Evolutionary conservation across 345 rosid species (phyloP).

Genomic region (Arabidopsis suecica): DNA sequence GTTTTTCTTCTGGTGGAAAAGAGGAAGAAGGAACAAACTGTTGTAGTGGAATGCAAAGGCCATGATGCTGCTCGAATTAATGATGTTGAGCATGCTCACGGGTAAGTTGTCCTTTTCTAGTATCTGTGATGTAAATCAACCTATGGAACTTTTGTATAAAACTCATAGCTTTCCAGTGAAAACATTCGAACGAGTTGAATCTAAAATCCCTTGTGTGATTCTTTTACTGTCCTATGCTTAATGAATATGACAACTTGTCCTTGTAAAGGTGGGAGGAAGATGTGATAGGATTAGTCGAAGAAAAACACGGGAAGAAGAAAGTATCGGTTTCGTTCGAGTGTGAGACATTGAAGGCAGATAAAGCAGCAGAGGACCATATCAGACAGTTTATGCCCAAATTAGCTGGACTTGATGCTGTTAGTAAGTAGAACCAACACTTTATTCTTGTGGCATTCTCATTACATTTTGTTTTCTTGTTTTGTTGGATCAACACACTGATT

Average conservation of each 20-base stretch:
- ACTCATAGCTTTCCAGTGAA: background rate
- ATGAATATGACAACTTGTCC: slow-evolving; percentile 6
- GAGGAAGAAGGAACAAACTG: slow-evolving; percentile 73
- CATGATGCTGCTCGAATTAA: slow-evolving; percentile 91
- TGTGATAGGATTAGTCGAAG: slow-evolving; percentile 70
- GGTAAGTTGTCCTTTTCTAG: slow-evolving; percentile 52
- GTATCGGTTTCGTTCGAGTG: slow-evolving; percentile 74
- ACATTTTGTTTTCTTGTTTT: background rate
- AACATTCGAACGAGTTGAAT: slow-evolving; percentile 9
- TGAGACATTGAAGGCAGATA: slow-evolving; percentile 87
- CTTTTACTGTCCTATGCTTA: background rate
- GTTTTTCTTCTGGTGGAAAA: slow-evolving; percentile 35
- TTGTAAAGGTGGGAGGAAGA: slow-evolving; percentile 81
- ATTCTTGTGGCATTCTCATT: slow-evolving; percentile 11
- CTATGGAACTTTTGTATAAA: background rate
- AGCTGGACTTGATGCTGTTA: slow-evolving; percentile 82
- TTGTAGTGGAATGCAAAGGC: slow-evolving; percentile 91
- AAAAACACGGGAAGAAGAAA: slow-evolving; percentile 67
- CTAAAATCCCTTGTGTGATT: background rate
- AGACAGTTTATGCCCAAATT: slow-evolving; percentile 85
- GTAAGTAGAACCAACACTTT: slow-evolving; percentile 51
- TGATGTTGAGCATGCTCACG: slow-evolving; percentile 80
- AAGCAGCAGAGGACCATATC: slow-evolving; percentile 91
- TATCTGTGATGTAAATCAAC: background rate
- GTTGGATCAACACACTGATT: background rate